Evolutionary conservation across 2,329 filamentous ascomycete species (phyloP), one percentile per base, ranked within the genome.

Genomic region (Cladosporium halotolerans): DNA sequence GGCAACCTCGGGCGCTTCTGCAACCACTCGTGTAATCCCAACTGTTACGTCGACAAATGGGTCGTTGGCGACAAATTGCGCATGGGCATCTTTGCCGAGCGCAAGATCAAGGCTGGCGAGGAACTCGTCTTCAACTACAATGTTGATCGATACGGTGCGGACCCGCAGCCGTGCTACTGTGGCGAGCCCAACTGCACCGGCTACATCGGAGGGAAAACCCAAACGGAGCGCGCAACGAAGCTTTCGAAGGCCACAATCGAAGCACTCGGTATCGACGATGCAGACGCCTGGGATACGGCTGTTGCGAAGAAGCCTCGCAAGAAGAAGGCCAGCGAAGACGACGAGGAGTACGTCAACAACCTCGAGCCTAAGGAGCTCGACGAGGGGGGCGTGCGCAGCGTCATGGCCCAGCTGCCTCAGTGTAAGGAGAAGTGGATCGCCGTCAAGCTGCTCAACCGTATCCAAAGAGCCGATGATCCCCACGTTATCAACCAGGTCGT

Each of bases 391-490:
- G 89, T 95, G 57, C 89, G 86, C 64, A 95, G 95, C 72, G 89
- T 96, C 70, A 96, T 96, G 89, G 91, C 92, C 19, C 86, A 90
- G 50, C 82, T 99, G 55, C 91, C 96, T 83, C 92, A 96, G 70
- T 96, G 89, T 78, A 95, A 96, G 72, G 93, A 99, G 77, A 96
- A 96, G 72, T 99, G 93, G 93, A 96, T 99, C 70, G 90, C 89
- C 2, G 90, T 96, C 72, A 97, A 97, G 73, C 77, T 99, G 53
- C 81, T 99, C 55, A 81, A 85, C 61, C 91, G 93, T 49, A 90
- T 99, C 57, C 89, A 96, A 70, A 80, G 82, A 39, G 91, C 87
- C 66, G 82, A 92, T 45, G 90, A 96, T 62, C 89, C 96, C 65
- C 84, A 84, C 58, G 89, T 96, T 53, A 83, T 88, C 56, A 88